Evolutionary conservation across 2,329 filamentous ascomycete genomes (phyloP), one percentile per base, ranked within the genome.

Genomic region (Calonectria ilicicola): DNA sequence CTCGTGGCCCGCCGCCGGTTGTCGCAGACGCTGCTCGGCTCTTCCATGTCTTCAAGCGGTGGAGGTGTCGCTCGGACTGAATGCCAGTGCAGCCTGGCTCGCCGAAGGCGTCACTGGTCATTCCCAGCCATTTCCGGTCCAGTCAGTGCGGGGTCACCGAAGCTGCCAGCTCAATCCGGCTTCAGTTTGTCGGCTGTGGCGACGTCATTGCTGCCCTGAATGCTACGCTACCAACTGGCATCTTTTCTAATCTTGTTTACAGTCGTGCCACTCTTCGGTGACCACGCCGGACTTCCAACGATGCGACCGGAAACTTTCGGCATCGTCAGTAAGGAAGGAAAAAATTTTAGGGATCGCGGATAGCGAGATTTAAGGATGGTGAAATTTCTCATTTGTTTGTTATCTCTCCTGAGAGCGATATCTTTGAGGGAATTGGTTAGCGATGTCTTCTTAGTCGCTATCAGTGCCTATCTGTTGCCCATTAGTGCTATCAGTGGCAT

Each of bases 141-240:
- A 69, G 65, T 53, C 32, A 51, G 60, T 66, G 72, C 69, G 73
- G 76, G 73, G 73, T 75, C 65, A 69, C 76, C 75, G 77, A 79
- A 69, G 69, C 72, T 44, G 65, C 51, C 72, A 67, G 72, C 72
- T 74, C 62, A 70, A 76, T 68, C 74, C 69, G 74, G 72, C 35
- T 53, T 53, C 56, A 40, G 58, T 58, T 35, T 60, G 46, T 74
- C 42, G 67, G 51, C 29, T 32, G 53, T 53, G 40, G 65, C 73
- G 74, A 80, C 79, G 79, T 80, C 79, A 80, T 80, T 40, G 68
- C 42, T 60, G 65, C 51, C 70, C n/a, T 66, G 71, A 64, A 65
- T 74, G 58, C 40, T 32, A 63, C 58, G 40, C 58, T 46, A 42
- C 32, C n/a, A n/a, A 32, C 53, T 19, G 53, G 53, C 53, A n/a